Evolutionary conservation across 768 basidiomycete genomes (phyloP), one percentile per base, ranked within the genome.

Genomic region (Russula vinacea): DNA sequence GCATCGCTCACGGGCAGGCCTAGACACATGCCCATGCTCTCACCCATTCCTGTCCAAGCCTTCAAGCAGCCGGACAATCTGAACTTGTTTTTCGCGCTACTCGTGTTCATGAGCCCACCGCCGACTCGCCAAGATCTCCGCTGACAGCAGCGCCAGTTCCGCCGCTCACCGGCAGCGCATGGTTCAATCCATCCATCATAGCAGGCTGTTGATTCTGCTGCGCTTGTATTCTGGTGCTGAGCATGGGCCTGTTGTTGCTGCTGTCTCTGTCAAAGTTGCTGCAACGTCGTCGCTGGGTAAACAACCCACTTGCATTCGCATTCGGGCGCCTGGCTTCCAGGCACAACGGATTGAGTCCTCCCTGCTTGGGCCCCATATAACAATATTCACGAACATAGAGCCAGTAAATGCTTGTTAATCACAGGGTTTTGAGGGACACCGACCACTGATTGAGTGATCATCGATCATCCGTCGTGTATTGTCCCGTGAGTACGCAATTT

Each of bases 311-410:
- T 42, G 64, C 45, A 5, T 62, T 59, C n/a, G 60, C 29, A 35
- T 62, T 68, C 29, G 2, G 29, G 29, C 37, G 67, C 67, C 35
- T 67, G 61, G 5, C 65, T 62, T n/a, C 65, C 65, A 11, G 67
- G 67, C 5, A 68, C 52, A 55, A 68, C 0, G 67, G 65, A 35
- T 68, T 66, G 39, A 68, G 56, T 52, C 66, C 67, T 6, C 57
- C 65, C 22, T 66, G 64, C 56, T 67, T 67, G 26, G 57, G 56
- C n/a, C 26, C 53, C 33, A 62, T 62, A 29, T 29, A 29, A 29
- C 29, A 2, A 29, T 29, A 45, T 50, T 66, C 53, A 53, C 61
- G 37, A 60, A 61, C 55, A 52, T 65, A 29, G 55, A 44, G 26
- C 56, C 33, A 29, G 51, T 44, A 47, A 57, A 29, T 5, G 44